Conservation (phyloP, 2,329 filamentous ascomycete species). For the Drechslera avenae region DNA sequence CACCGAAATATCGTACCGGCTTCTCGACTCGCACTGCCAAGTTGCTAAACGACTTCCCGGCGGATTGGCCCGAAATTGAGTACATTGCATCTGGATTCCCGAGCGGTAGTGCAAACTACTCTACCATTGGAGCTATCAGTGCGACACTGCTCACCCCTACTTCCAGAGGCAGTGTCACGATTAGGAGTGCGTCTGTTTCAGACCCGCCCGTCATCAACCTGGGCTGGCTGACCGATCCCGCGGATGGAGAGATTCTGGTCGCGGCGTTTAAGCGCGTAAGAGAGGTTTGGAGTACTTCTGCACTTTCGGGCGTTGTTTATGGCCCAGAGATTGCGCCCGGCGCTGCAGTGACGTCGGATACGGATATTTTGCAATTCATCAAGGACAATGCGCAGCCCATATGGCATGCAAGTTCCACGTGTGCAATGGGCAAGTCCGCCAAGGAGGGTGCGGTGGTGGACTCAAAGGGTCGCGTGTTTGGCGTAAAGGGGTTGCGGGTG, state of each 20-base stretch:
- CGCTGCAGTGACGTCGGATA: conserved; percentile 24
- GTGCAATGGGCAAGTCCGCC: conserved; percentile 33
- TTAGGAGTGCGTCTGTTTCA: conserved; percentile 30
- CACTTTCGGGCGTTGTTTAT: conserved; percentile 25
- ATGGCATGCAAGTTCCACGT: conserved; percentile 29
- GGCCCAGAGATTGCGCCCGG: conserved; percentile 39
- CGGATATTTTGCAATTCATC: conserved; percentile 45
- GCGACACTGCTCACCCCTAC: conserved; percentile 18
- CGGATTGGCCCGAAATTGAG: conserved; percentile 8
- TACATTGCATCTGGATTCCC: conserved; percentile 21
- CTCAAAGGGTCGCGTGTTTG: conserved; percentile 41
- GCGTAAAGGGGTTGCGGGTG: conserved; percentile 42
- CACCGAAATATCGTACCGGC: conserved; percentile 10
- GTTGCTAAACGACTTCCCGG: conserved; percentile 11
- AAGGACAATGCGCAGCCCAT: conserved; percentile 16
- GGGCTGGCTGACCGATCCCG: conserved; percentile 39
- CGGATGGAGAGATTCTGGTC: conserved; percentile 40
- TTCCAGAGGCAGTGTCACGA: conserved; percentile 40
- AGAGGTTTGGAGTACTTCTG: conserved; percentile 29
- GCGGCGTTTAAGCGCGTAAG: conserved; percentile 40
- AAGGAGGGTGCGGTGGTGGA: conserved; percentile 44
- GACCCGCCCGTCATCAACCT: conserved; percentile 44
- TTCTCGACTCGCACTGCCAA: conserved; percentile 15
- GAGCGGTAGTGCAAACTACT: conserved; percentile 15
- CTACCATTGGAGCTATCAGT: conserved; percentile 23